A percentile compares a stretch with the other conserved stretches of the same genome.
phyloP scores from a whole-genome alignment of 106 monocot species.

The Posidonia australis region DNA sequence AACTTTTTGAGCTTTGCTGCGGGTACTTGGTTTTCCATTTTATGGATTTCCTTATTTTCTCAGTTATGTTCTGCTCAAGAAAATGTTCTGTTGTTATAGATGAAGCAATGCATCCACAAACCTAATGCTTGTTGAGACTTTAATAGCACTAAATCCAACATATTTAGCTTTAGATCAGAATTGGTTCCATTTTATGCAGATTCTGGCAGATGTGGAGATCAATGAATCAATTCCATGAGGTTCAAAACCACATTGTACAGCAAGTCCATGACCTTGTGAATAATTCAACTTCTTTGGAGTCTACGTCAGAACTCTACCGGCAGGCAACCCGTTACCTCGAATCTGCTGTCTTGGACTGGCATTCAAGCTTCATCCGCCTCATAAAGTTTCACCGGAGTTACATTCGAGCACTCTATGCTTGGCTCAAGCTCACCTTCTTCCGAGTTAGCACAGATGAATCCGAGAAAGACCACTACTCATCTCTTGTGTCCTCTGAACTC shows the following conservation, averaged over 20 bases:
- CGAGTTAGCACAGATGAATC: slow-evolving; percentile 27
- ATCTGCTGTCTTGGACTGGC: slow-evolving; percentile 61
- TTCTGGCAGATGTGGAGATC: slow-evolving; percentile 70
- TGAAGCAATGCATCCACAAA: too few species aligned
- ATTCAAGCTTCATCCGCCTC: slow-evolving; percentile 70
- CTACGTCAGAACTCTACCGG: slow-evolving; percentile 68
- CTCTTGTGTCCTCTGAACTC: slow-evolving; percentile 42
- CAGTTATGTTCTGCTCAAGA: neutral
- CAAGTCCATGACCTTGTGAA: slow-evolving; percentile 80
- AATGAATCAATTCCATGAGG: slow-evolving; percentile 74
- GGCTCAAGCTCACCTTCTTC: slow-evolving; percentile 70
- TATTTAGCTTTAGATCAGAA: neutral
- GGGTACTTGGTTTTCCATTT: slow-evolving; percentile 30
- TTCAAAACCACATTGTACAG: slow-evolving; percentile 73
- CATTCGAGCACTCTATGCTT: slow-evolving; percentile 44
- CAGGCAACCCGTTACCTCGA: slow-evolving; percentile 78
- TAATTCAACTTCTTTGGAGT: slow-evolving; percentile 21
- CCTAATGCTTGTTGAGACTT: too few species aligned
- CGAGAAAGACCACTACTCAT: slow-evolving; percentile 38
- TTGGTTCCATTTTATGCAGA: slow-evolving; percentile 23
- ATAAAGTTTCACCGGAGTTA: slow-evolving; percentile 72
- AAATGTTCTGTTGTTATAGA: neutral
- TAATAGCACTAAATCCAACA: too few species aligned
- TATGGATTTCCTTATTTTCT: neutral
- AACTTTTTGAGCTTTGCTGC: slow-evolving; percentile 70